phyloP scores from a whole-genome alignment of 2,329 filamentous ascomycete genomes.

The Sporothrix brasiliensis region DNA sequence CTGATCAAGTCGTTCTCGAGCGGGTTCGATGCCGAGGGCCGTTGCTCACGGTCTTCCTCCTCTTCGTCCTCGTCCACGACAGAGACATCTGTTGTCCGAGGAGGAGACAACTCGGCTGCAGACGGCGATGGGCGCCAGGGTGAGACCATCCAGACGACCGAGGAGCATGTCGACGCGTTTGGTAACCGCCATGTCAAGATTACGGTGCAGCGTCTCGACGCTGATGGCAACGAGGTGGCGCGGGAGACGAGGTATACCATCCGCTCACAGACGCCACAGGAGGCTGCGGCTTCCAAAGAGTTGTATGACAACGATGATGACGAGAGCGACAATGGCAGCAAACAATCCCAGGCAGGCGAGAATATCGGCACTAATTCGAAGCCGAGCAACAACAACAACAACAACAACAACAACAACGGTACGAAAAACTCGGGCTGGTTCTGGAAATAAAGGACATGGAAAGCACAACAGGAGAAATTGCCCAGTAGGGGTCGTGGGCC shows the following conservation, averaged over 20 bases:
- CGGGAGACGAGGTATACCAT: constrained; percentile 42
- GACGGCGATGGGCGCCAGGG: constrained; percentile 9
- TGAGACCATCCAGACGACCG: constrained; percentile 44
- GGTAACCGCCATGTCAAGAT: constrained; percentile 51
- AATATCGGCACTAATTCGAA: constrained; percentile 21
- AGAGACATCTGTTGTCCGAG: not conserved
- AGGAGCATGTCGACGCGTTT: constrained; percentile 50
- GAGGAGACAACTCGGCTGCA: not conserved
- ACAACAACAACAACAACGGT: constrained; percentile 32
- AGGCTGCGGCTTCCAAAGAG: not conserved
- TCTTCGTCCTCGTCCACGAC: constrained; percentile 9
- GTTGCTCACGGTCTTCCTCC: not conserved
- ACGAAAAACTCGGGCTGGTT: constrained; percentile 46
- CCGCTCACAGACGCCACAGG: constrained; percentile 29
- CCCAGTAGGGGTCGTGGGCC: not conserved
- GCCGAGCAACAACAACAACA: constrained; percentile 29
- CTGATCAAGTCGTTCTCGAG: constrained; percentile 46
- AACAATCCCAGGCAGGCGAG: not conserved
- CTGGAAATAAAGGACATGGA: constrained; percentile 43
- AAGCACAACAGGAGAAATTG: not conserved
- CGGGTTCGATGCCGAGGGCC: not conserved
- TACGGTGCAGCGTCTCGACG: constrained; percentile 47
- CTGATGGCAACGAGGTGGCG: constrained; percentile 48
- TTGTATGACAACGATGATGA: not conserved
- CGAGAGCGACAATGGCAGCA: not conserved